Conservation (phyloP, 495 filamentous ascomycete species). For the Cercophora scortea region DNA sequence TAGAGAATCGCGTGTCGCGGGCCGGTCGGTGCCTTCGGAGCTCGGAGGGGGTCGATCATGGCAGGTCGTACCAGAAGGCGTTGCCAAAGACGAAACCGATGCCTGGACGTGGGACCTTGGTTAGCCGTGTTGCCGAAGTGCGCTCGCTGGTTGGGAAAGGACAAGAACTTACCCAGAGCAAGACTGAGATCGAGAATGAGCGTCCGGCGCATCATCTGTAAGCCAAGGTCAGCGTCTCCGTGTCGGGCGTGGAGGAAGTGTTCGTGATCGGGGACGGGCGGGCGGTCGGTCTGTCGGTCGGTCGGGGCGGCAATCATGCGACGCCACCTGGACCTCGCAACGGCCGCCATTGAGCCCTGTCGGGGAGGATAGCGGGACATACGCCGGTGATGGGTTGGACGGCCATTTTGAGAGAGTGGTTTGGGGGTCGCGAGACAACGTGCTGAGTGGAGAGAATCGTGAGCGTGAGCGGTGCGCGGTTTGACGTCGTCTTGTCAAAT, state of each 20-base stretch:
- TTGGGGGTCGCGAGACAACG: not conserved
- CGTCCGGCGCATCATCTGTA: constrained; percentile 42
- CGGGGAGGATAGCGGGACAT: constrained; percentile 2
- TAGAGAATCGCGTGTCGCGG: not conserved
- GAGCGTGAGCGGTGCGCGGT: constrained; percentile 14
- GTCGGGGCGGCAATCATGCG: not conserved
- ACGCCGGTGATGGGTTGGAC: constrained; percentile 23
- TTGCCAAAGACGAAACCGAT: constrained; percentile 35
- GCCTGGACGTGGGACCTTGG: constrained; percentile 16
- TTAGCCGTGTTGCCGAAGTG: constrained; percentile 1
- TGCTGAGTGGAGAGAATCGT: constrained; percentile 13
- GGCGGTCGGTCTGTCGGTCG: no score
- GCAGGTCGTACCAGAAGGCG: constrained; percentile 37
- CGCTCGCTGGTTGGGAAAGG: not conserved
- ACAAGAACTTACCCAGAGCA: constrained; percentile 30
- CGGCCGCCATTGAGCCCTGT: constrained; percentile 8
- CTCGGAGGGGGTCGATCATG: constrained; percentile 1
- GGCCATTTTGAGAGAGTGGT: constrained; percentile 29
- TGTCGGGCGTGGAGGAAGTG: not conserved
- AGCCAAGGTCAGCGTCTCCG: not conserved
- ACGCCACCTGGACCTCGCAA: not conserved
- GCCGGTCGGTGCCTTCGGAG: not conserved
- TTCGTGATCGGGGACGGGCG: not conserved
- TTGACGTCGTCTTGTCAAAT: constrained; percentile 16
- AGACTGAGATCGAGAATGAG: constrained; percentile 39